Evolutionary conservation across 305 asterid species (phyloP), one percentile per base, ranked within the genome.

Genomic region (Nicotiana rustica): DNA sequence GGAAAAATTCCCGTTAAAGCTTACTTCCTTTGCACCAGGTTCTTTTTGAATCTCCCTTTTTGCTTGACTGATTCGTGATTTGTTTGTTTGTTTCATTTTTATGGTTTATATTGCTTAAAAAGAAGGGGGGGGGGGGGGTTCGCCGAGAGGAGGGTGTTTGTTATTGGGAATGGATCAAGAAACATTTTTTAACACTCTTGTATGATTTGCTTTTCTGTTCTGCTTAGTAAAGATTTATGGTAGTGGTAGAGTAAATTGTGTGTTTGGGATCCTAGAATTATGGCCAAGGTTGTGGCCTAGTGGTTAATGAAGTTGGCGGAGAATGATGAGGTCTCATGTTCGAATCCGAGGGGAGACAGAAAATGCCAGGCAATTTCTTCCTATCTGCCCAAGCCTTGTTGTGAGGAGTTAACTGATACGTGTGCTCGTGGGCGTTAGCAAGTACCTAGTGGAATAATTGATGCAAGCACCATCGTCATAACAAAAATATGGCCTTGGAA

Each of bases 21-120:
- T 9, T 92, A 87, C 83, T 96, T 93, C 77, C 89, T 96, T 5
- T 92, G 95, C 85, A 96, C 98, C 87, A 96, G 99, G 99, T 96
- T 82, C 67, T 8, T 19, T 84, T 52, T 73, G 83, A 35, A 19
- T 70, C 17, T 85, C 67, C 14, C 25, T 56, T 67, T 44, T 60
- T 4, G 15, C 14, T 18, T 60, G 6, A 71, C 49, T 21, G 78
- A 47, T 71, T 3, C 13, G 60, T 44, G 78, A 71, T 71, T 21
- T 21, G 14, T 29, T 71, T 47, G 35, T 47, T 71, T 47, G 7
- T 71, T 47, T 69, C 7, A 7, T 41, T 44, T 73, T 18, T 60
- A 60, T 73, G 1, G 41, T 47, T 47, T 21, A 6, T 47, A 8
- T 3, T 21, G 79, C 19, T 1, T 73, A 3, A 52, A 52, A 29